Evolutionary conservation across 139 green algal genomes (phyloP).

Genomic region (Choricystis sp.): DNA sequence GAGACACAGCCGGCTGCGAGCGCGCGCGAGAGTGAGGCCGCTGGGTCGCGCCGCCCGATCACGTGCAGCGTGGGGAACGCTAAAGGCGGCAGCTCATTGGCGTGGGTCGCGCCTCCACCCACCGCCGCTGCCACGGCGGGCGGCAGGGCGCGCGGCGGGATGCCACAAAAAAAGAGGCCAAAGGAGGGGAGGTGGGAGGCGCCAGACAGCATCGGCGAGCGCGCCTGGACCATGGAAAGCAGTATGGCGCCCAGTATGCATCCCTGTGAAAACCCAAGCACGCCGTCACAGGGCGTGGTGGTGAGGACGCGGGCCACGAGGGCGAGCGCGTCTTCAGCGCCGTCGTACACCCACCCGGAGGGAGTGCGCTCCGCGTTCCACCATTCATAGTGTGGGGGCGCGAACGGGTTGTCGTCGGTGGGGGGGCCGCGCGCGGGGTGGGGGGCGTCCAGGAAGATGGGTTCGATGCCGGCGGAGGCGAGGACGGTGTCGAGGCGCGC

Average conservation of each 20-base stretch:
- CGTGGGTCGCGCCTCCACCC: no score
- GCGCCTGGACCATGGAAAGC: slow-evolving; percentile 6
- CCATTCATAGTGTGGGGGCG: background rate
- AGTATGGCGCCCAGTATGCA: slow-evolving; percentile 34
- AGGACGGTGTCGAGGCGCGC: background rate
- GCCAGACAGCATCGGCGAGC: background rate
- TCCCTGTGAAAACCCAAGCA: slow-evolving; percentile 44
- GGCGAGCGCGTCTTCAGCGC: background rate
- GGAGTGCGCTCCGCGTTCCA: background rate
- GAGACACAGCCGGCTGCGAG: slow-evolving; percentile 2
- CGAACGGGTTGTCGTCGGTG: background rate
- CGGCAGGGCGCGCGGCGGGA: slow-evolving; percentile 27
- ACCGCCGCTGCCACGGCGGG: slow-evolving; percentile 16
- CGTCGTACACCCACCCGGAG: background rate
- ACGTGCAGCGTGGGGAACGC: slow-evolving; percentile 20
- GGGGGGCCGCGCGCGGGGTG: background rate
- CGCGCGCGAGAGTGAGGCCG: background rate
- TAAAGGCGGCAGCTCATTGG: no score
- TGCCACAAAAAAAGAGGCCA: slow-evolving; percentile 18
- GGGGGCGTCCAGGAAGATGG: background rate
- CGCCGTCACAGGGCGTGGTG: slow-evolving; percentile 3
- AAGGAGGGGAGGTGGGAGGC: slow-evolving; percentile 1
- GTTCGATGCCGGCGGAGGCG: no score
- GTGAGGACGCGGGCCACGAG: background rate
- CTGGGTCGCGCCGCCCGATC: slow-evolving; percentile 14